Percentiles rank a stretch among this genome's conserved stretches.
Conservation (phyloP, 2,329 filamentous ascomycete species). For the Pyricularia pennisetigena region DNA sequence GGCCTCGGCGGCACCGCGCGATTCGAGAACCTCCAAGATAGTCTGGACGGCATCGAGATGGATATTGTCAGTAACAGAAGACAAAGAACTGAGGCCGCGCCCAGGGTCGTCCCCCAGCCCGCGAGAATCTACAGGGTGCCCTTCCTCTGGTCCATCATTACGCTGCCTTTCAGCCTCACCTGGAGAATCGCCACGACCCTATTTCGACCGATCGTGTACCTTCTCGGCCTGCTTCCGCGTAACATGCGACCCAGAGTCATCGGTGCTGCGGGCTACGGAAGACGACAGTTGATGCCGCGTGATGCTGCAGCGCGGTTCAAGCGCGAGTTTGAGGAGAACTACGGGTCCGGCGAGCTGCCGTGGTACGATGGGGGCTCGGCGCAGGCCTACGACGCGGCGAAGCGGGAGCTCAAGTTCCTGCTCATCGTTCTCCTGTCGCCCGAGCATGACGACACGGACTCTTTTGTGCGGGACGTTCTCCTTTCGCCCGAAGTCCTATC, state of each 20-base stretch:
- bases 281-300: constrained; percentile 69
- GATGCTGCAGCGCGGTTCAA: constrained; percentile 85
- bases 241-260: constrained; percentile 44
- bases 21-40: constrained; percentile 65
- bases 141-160: constrained; percentile 65
- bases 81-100: constrained; percentile 55
- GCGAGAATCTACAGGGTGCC: constrained; percentile 61
- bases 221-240: constrained; percentile 73
- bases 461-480: constrained; percentile 75
- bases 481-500: constrained; percentile 62
- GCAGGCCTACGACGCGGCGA: constrained; percentile 80
- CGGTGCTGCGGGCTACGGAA: constrained; percentile 52
- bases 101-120: constrained; percentile 72
- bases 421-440: constrained; percentile 82
- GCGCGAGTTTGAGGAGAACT: constrained; percentile 91
- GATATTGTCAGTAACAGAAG: background rate
- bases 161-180: constrained; percentile 72
- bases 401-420: constrained; percentile 84
- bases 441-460: constrained; percentile 84
- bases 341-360: constrained; percentile 60
- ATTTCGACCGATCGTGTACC: constrained; percentile 63
- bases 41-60: constrained; percentile 21
- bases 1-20: constrained; percentile 32
- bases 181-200: constrained; percentile 61
- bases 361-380: constrained; percentile 88